Evolutionary conservation across 1,284 basidiomycete species (phyloP).

Genomic region (Ustilago trichophora): DNA sequence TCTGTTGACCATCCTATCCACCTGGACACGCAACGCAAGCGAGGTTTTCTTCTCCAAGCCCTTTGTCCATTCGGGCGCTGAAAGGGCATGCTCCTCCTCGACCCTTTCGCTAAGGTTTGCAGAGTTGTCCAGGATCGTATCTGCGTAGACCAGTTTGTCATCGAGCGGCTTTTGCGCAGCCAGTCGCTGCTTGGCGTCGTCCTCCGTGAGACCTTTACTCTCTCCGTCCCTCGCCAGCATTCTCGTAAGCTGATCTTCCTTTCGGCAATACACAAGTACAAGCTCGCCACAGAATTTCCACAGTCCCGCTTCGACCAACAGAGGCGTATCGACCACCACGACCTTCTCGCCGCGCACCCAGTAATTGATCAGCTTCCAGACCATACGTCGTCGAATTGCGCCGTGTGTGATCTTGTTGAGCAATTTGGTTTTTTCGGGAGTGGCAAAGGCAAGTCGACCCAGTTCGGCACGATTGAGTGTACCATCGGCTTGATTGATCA

Average conservation of each 20-base stretch:
- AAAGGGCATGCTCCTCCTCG: background rate
- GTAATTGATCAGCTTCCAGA: conserved; percentile 74
- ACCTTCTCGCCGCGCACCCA: conserved; percentile 83
- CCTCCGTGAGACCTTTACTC: conserved; percentile 67
- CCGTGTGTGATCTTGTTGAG: conserved; percentile 91
- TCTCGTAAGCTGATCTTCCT: conserved; percentile 55
- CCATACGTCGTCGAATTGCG: conserved; percentile 80
- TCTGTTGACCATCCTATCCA: conserved; percentile 74
- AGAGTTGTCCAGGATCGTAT: conserved; percentile 88
- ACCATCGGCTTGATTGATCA: conserved; percentile 76
- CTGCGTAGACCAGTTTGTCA: conserved; percentile 83
- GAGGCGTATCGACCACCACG: conserved; percentile 89
- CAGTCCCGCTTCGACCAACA: conserved; percentile 87
- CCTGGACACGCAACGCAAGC: conserved; percentile 71
- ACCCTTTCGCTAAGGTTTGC: conserved; percentile 70
- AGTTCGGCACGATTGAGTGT: conserved; percentile 83
- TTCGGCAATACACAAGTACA: conserved; percentile 79
- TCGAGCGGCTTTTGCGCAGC: conserved; percentile 82
- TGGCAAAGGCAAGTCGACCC: conserved; percentile 80
- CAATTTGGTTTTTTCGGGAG: conserved; percentile 74
- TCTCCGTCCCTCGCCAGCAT: conserved; percentile 60
- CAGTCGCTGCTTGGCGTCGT: conserved; percentile 76
- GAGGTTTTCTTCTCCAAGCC: conserved; percentile 22
- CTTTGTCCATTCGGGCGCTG: conserved; percentile 21
- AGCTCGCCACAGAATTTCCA: conserved; percentile 86